phyloP scores from a whole-genome alignment of 2,329 filamentous ascomycete species.

The Talaromyces verruculosus region DNA sequence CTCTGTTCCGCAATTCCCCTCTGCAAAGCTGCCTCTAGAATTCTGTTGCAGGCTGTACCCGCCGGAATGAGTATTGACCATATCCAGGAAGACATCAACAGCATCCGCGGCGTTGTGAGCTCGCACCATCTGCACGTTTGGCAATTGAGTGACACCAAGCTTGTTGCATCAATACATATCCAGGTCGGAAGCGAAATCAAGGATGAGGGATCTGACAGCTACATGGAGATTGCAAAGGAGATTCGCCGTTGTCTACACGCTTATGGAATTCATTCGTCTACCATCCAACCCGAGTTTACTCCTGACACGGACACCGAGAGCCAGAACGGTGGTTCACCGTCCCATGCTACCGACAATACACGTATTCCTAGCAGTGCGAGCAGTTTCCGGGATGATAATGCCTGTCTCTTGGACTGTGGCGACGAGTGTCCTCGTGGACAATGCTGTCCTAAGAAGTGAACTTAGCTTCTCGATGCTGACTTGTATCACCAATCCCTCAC shows the following conservation, averaged over 20 bases:
- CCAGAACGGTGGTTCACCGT: not conserved
- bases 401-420: constrained; percentile 51
- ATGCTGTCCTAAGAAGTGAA: constrained; percentile 42
- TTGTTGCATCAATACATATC: constrained; percentile 90
- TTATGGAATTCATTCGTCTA: constrained; percentile 94
- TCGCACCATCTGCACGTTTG: constrained; percentile 97
- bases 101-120: constrained; percentile 78
- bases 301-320: constrained; percentile 39
- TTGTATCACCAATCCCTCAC: not conserved
- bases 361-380: constrained; percentile 34
- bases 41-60: constrained; percentile 90
- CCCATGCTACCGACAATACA: not conserved
- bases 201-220: constrained; percentile 71
- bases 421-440: constrained; percentile 45
- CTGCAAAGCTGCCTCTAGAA: constrained; percentile 62
- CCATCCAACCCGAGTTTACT: constrained; percentile 86
- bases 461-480: not conserved
- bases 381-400: constrained; percentile 40
- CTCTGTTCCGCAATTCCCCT: constrained; percentile 54
- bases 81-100: constrained; percentile 86
- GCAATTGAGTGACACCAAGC: constrained; percentile 93
- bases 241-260: constrained; percentile 87
- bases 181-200: constrained; percentile 89
- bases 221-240: constrained; percentile 84
- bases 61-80: constrained; percentile 84